A percentile compares a stretch with the other conserved stretches of the same genome.
These are phyloP conservation scores for Phaeophleospora eucalypticola DNA, from an alignment of 2,329 filamentous ascomycete genomes.

Conservation along the genomic window DNA sequence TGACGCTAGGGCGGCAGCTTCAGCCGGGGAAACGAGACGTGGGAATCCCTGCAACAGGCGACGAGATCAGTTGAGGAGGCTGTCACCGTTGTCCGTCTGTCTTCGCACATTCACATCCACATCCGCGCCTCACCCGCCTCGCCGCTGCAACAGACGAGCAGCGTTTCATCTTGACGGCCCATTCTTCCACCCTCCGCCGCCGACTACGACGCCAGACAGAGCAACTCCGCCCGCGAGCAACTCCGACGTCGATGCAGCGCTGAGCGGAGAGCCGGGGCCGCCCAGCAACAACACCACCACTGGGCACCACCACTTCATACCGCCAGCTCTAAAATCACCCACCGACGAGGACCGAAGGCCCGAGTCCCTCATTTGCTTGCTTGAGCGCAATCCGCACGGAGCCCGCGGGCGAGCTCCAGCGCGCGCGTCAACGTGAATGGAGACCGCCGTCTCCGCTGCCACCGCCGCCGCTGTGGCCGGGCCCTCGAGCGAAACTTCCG, in stretches of 20 bases:
- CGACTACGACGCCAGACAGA: neutral
- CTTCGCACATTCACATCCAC: neutral
- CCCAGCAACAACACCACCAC: neutral
- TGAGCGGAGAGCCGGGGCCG: neutral
- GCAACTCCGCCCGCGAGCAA: neutral
- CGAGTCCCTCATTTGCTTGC: no score
- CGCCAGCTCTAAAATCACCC: no score
- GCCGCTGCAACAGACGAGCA: neutral
- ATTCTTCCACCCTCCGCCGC: no score
- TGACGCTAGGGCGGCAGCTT: neutral
- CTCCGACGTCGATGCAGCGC: neutral
- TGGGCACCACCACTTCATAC: no score
- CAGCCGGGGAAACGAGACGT: neutral
- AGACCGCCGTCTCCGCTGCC: conserved; percentile 3
- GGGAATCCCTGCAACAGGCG: neutral
- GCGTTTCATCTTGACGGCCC: neutral
- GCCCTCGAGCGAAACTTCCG: conserved; percentile 20
- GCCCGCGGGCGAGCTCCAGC: neutral
- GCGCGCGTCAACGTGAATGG: conserved; percentile 11
- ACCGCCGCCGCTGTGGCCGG: conserved; percentile 13
- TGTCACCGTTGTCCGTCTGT: neutral
- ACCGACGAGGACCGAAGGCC: no score
- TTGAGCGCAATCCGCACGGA: no score
- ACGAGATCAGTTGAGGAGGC: neutral
- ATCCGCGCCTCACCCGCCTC: neutral